Base-by-base conservation (phyloP, 768 basidiomycete genomes). In the Lactarius hengduanensis region DNA sequence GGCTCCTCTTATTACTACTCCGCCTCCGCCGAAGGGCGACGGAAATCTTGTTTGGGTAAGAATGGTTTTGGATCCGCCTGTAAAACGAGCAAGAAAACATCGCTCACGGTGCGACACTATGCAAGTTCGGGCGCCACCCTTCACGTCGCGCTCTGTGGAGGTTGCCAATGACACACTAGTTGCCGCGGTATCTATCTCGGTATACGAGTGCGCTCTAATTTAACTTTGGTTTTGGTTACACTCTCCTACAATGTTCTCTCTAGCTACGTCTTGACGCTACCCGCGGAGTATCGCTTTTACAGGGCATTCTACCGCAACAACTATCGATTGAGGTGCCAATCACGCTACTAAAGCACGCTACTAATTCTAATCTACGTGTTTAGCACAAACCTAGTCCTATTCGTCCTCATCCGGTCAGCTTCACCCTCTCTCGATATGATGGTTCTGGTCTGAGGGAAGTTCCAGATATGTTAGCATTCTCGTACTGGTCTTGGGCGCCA, bases 401-500 rank as follows among this genome's bases (percentile, higher is more conserved):
- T 67, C 38, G 40, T 63, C 16, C 55, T 68, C 15, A 64, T 64
- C 59, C 50, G 56, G 67, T 64, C n/a, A 26, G 57, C 54, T 20
- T 26, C 22, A 28, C 8, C 8, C 28, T 16, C 8, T 69, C 54
- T 28, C 32, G 32, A 53, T 11, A 3, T 26, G 8, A 15, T 22
- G 20, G 16, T 32, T 55, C 20, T 34, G 54, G 34, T 53, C 32
- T 45, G 34, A 55, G 45, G 18, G 13, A 20, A 28, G 38, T 28
- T 50, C n/a, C 68, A 83, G 83, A 54, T 73, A 76, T 62, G 72
- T 76, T 45, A 86, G 83, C 72, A 77, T 85, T 41, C n/a, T 77
- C 8, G 78, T 79, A 55, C 77, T 88, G 65, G 75, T 78, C 8
- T 65, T 86, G 61, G 83, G 81, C 71, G 86, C 81, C 72, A 79